Conservation (phyloP, 1,284 basidiomycete genomes). For the Cutaneotrichosporon sp. region DNA sequence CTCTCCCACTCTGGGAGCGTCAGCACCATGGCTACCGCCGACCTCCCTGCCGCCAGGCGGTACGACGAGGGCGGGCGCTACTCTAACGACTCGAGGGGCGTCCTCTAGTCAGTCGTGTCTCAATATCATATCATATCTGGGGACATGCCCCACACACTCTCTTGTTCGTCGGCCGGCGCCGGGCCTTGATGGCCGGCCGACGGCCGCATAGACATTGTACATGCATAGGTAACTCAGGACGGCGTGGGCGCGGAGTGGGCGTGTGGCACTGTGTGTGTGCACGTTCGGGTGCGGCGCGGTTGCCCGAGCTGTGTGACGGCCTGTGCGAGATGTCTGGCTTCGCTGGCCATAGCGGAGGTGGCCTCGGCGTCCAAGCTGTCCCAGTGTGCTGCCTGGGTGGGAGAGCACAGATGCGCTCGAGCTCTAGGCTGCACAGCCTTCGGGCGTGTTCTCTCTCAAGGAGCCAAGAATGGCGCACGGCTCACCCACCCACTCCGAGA, state of each 20-base stretch:
- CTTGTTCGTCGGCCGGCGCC: neutral
- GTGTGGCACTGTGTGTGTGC: no score
- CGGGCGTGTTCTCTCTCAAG: neutral
- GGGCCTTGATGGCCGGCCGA: slow-evolving; percentile 1
- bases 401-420: neutral
- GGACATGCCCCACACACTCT: neutral
- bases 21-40: slow-evolving; percentile 17
- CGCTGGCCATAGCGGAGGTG: no score
- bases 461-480: neutral
- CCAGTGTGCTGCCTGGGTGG: no score
- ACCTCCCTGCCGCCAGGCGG: slow-evolving; percentile 7
- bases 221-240: neutral
- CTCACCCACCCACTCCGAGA: neutral
- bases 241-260: neutral
- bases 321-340: no score
- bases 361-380: no score
- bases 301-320: no score
- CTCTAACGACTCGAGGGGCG: neutral
- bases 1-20: slow-evolving; percentile 7
- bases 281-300: no score
- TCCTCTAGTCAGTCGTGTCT: neutral
- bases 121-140: slow-evolving; percentile 6
- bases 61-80: neutral
- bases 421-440: neutral
- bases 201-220: slow-evolving; percentile 3